Base-by-base conservation (phyloP, 257 asterid genomes). In the Cynanchum wilfordii region DNA sequence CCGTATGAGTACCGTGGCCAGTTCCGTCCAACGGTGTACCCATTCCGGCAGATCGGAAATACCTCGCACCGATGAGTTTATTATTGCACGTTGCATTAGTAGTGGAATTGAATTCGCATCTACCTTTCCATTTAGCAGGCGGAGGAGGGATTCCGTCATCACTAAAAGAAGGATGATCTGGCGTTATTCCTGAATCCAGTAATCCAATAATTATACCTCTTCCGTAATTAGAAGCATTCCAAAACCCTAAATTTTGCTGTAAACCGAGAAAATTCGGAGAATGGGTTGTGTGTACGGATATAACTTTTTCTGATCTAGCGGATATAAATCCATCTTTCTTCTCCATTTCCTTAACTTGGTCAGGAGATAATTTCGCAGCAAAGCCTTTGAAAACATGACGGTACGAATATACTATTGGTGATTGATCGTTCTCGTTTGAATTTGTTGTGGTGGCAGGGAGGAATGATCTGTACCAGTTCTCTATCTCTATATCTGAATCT, bases 381-480 rank as follows among this genome's bases (percentile, higher is more conserved):
- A 81, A 81, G 25, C 85, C 85, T 19, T 72, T 78, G 27, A 78
- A 52, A 2, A 75, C 80, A 12, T 72, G 57, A 2, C 44, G 72
- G 42, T 78, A 82, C 0, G 74, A 72, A 36, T 84, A 70, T 16
- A 81, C 4, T 16, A 84, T 49, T 7, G 77, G 79, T 4, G 86
- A 69, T 0, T 10, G 40, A 0, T 10, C 50, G 38, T 33, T 33
- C 42, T 66, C 72, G 25, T 15, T 56, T 0, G 73, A 27, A 50
- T 25, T 22, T 17, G 64, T 49, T 6, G 68, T 49, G 54, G 73
- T 52, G 27, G 67, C 49, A 30, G 82, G 67, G n/a, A 85, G 57
- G 38, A 79, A 81, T 25, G 87, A 85, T 24, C 40, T 52, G 59
- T 80, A 78, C 76, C 77, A 85, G 52, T 42, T 47, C 0, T 83